Base-by-base conservation (phyloP, 306 rosid genomes). In the Alnus rubra region DNA sequence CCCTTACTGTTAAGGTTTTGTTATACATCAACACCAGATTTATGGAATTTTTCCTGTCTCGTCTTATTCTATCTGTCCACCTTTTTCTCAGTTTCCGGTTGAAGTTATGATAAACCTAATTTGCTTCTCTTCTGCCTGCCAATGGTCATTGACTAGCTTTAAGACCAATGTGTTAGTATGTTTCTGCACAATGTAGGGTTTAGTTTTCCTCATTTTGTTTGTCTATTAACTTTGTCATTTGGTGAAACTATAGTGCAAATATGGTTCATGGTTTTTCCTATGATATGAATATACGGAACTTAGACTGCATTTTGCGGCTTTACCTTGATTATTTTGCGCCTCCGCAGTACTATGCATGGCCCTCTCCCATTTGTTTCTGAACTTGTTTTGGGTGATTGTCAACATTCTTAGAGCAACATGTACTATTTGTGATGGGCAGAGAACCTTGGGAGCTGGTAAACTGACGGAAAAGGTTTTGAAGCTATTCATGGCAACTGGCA, bases 381-480 rank as follows among this genome's bases (percentile, higher is more conserved):
- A 58, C 47, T 54, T 79, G 78, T 68, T 23, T 74, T 76, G 55
- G 54, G 68, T 77, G 44, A 28, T 45, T 72, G 47, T 70, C 51
- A 5, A 54, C 13, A 37, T 60, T 69, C 33, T 78, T 28, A 33
- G 23, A 18, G 64, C 73, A 59, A 78, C 33, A 30, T 52, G 0
- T 76, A 7, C 9, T 80, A 49, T 69, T 55, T 82, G 64, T 80
- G 71, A 44, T 81, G 83, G 56, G 69, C 92, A 96, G 99, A 92
- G 86, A 91, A 90, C 97, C 18, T 71, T 93, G 89, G 85, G 58
- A 48, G 98, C 99, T 60, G 98, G 99, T 58, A 96, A 93, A 82
- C 86, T 96, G 78, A 96, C 87, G 71, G 97, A 93, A 87, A 93
- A 90, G 80, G 89, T 96, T 81, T 84, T 96, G 87, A 93, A 87